Percentiles rank a stretch among this genome's conserved stretches.
phyloP scores from a whole-genome alignment of 2,329 filamentous ascomycete species.

The Penicillium verrucosum region DNA sequence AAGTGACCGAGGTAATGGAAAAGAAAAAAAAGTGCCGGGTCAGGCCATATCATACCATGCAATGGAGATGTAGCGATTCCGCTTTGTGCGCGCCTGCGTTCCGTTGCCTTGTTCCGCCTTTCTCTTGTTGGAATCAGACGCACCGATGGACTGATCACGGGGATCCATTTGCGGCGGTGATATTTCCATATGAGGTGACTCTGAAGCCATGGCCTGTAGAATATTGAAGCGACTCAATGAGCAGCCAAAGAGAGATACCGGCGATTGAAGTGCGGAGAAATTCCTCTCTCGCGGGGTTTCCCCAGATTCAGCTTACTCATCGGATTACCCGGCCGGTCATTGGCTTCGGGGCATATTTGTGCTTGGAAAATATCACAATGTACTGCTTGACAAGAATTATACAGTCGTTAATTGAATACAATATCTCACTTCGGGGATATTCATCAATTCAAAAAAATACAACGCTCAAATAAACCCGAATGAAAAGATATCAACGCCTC shows the following conservation, averaged over 20 bases:
- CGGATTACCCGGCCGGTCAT: constrained; percentile 6
- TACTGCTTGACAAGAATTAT: not conserved
- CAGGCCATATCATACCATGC: constrained; percentile 53
- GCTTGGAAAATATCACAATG: not conserved
- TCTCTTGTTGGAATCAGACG: constrained; percentile 37
- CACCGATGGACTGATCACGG: constrained; percentile 24
- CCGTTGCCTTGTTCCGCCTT: constrained; percentile 44
- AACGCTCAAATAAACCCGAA: not conserved
- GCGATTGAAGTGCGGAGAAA: constrained; percentile 33
- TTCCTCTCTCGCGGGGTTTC: constrained; percentile 36
- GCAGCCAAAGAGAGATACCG: constrained; percentile 12
- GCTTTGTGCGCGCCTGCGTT: constrained; percentile 57
- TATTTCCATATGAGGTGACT: constrained; percentile 32
- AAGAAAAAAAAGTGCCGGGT: constrained; percentile 6
- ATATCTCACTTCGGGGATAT: no score
- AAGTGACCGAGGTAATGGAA: constrained; percentile 1
- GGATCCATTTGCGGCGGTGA: constrained; percentile 22
- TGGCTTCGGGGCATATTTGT: constrained; percentile 1
- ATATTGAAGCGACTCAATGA: constrained; percentile 2
- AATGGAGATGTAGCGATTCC: constrained; percentile 66
- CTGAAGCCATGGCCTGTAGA: constrained; percentile 31
- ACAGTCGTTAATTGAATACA: not conserved
- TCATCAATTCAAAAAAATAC: not conserved
- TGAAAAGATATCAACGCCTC: not conserved
- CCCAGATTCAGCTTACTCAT: constrained; percentile 32